Evolutionary conservation across 2,329 filamentous ascomycete genomes (phyloP).

Genomic region (Achaetomium macrosporum): DNA sequence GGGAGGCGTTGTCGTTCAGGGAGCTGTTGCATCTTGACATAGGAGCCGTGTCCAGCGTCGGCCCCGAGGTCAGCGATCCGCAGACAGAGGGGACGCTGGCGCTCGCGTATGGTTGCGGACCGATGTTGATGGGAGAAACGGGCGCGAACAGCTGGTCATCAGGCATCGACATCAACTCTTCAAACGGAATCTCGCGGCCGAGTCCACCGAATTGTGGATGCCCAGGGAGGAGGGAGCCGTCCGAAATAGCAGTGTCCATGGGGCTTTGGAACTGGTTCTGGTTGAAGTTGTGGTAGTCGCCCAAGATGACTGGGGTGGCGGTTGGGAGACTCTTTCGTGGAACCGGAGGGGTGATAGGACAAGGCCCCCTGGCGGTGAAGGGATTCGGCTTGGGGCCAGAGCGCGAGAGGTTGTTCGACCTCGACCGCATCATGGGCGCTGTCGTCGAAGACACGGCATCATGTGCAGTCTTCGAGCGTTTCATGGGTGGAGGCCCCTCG

Average conservation of each 20-base stretch:
- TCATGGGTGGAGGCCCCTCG: constrained; percentile 22
- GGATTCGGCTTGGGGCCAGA: constrained; percentile 37
- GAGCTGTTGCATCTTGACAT: constrained; percentile 41
- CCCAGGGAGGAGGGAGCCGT: constrained; percentile 7
- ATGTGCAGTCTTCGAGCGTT: constrained; percentile 29
- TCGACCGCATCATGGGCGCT: constrained; percentile 40
- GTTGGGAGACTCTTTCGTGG: constrained; percentile 10
- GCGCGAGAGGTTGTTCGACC: constrained; percentile 31
- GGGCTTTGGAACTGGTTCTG: constrained; percentile 16
- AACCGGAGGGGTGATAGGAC: constrained; percentile 30
- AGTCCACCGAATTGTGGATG: constrained; percentile 3
- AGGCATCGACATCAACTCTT: constrained; percentile 21
- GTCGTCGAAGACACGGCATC: constrained; percentile 30
- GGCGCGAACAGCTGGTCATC: constrained; percentile 3
- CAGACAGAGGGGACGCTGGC: constrained; percentile 33
- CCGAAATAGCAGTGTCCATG: constrained; percentile 15
- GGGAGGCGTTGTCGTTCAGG: constrained; percentile 28
- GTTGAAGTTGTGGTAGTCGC: constrained; percentile 14
- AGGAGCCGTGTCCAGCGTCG: constrained; percentile 32
- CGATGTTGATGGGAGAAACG: constrained; percentile 21
- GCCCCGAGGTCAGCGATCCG: constrained; percentile 40
- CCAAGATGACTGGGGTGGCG: constrained; percentile 11
- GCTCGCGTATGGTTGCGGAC: constrained; percentile 10
- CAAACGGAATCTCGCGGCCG: constrained; percentile 21
- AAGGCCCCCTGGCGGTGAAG: constrained; percentile 31